Base-by-base conservation (phyloP, 805 yeast genomes). In the Candida easanensis region DNA sequence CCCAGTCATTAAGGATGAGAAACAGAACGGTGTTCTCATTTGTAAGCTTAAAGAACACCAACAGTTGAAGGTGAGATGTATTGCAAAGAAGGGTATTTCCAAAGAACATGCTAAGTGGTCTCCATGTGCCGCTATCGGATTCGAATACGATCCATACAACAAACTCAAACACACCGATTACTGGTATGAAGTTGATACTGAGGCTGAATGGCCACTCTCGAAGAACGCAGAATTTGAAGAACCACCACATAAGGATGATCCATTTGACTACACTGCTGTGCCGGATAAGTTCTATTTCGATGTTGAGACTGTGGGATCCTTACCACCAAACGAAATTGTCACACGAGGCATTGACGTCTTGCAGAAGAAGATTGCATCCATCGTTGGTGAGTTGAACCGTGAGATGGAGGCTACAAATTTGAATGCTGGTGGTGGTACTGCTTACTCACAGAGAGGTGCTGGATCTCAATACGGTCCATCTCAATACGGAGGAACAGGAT, bases 31-130 rank as follows among this genome's bases (percentile, higher is more conserved):
- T 43, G 86, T 91, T n/a, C 67, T 93, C 43, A 80, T 93, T 53
- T 88, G 96, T 68, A 89, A 91, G 64, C 74, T 93, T 54, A 80
- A 96, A 63, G 86, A 85, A 61, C 91, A 89, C 57, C 99, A 93
- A 69, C 97, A 91, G 62, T 73, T 93, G 55, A 79, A 84, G 54
- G 69, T 93, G 47, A 82, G 84, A 53, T 93, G 99, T 68, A 84
- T 93, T 50, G 99, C 99, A 42, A 93, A 93, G 66, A 93, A 93
- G 70, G 99, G 98, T 34, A 89, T 89, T 46, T 87, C 96, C 38
- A 90, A 90, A 63, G 99, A 93, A 63, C 99, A 93, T 62, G 97
- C 99, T 38, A 93, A 93, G 61, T 93, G 99, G 99, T 83, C 93
- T 6, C 97, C 99, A 11, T 85, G 95, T 53, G 77, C 97, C 0